phyloP scores from a whole-genome alignment of 345 rosid species.

The thale cress (Arabidopsis thaliana) region DNA sequence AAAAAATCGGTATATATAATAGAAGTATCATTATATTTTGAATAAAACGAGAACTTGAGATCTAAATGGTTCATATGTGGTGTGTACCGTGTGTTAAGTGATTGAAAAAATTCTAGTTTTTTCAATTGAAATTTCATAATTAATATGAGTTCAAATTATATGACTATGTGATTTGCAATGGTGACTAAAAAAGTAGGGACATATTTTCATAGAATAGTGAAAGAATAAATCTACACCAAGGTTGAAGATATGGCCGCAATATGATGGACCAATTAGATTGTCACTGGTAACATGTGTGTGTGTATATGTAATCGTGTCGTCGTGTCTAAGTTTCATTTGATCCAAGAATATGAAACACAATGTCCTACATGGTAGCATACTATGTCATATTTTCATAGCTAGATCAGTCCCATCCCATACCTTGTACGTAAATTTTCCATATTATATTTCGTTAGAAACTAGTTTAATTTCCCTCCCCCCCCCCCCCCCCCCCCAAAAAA shows the following conservation, averaged over 20 bases:
- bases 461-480: not conserved
- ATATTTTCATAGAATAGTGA: not conserved
- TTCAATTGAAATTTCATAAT: not conserved
- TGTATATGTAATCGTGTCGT: not conserved
- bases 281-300: not conserved
- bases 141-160: not conserved
- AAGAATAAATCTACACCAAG: slow-evolving; percentile 5
- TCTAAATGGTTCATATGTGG: not conserved
- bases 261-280: slow-evolving; percentile 28
- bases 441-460: slow-evolving; percentile 3
- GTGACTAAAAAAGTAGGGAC: not conserved
- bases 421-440: slow-evolving; percentile 10
- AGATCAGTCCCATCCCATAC: slow-evolving; percentile 10
- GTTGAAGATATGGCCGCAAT: slow-evolving; percentile 30
- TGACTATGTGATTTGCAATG: not conserved
- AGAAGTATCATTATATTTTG: not conserved
- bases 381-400: slow-evolving; percentile 21
- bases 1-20: too few relatives aligned
- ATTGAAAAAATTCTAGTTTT: not conserved
- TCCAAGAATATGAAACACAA: slow-evolving; percentile 18
- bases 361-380: slow-evolving; percentile 31
- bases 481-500: not conserved
- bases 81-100: not conserved
- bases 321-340: slow-evolving; percentile 29
- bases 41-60: not conserved